Evolutionary conservation across 495 filamentous ascomycete genomes (phyloP).

Genomic region (Parachaetomium inaequale): DNA sequence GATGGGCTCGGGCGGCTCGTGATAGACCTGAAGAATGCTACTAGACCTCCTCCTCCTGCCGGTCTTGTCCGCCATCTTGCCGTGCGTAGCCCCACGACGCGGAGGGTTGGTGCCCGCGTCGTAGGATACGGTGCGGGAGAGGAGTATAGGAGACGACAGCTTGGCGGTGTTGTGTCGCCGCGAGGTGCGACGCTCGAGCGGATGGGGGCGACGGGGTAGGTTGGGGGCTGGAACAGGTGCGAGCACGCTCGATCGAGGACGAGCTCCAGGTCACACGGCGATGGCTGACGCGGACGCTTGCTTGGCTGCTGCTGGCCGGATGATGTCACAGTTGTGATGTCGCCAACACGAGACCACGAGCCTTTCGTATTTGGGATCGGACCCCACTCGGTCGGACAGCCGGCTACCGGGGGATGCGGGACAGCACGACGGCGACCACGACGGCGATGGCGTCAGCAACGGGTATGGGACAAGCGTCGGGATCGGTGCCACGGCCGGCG

Average conservation of each 20-base stretch:
- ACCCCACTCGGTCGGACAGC: neutral
- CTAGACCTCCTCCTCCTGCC: constrained; percentile 85
- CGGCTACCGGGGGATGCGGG: neutral
- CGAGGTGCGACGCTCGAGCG: constrained; percentile 20
- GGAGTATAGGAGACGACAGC: constrained; percentile 73
- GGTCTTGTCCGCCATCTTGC: constrained; percentile 49
- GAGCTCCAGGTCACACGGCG: constrained; percentile 6
- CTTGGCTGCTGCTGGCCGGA: neutral
- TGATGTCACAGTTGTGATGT: constrained; percentile 21
- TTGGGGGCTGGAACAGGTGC: neutral
- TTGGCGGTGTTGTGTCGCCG: constrained; percentile 63
- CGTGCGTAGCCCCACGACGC: constrained; percentile 43
- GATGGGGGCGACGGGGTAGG: neutral
- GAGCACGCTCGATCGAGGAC: constrained; percentile 3
- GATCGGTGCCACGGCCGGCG: neutral
- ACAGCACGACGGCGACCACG: too few species aligned
- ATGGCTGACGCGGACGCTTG: constrained; percentile 9
- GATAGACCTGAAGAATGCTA: constrained; percentile 83
- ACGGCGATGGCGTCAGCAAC: neutral
- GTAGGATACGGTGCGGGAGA: constrained; percentile 77
- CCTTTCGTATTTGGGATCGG: neutral
- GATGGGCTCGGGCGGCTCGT: constrained; percentile 87
- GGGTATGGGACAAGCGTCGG: neutral
- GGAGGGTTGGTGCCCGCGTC: constrained; percentile 67
- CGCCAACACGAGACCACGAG: neutral